These are phyloP conservation scores for Fonsecaea multimorphosa DNA, from an alignment of 2,329 filamentous ascomycete genomes.

Conservation along the genomic window DNA sequence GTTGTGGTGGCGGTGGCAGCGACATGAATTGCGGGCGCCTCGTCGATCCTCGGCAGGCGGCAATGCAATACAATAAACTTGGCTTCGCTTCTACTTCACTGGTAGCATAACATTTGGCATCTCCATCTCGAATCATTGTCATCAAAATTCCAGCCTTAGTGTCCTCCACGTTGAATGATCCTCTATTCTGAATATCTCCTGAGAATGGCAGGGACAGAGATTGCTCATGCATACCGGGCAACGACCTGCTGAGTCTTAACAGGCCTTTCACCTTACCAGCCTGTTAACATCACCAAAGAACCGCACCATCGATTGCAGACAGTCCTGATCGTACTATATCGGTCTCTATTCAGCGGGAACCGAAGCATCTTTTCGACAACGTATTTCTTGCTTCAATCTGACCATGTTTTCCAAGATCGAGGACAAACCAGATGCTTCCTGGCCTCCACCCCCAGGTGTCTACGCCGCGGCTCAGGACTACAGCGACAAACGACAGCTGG, in stretches of 20 bases:
- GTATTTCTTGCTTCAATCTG: background rate
- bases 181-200: background rate
- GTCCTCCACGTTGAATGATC: background rate
- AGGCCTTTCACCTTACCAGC: background rate
- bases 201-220: background rate
- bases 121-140: background rate
- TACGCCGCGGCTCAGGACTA: constrained; percentile 31
- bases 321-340: background rate
- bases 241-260: background rate
- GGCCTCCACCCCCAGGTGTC: background rate
- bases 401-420: background rate
- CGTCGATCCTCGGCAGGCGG: background rate
- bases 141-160: background rate
- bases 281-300: background rate
- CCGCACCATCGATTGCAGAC: background rate
- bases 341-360: background rate
- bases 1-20: background rate
- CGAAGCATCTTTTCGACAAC: background rate
- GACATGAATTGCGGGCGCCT: background rate
- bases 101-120: background rate
- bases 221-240: background rate
- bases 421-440: background rate
- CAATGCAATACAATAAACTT: no score
- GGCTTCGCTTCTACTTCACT: background rate
- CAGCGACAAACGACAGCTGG: constrained; percentile 27